These are phyloP conservation scores for Polygonum maritimum DNA, from an alignment of 148 eudicot species.

Conservation along the genomic window DNA sequence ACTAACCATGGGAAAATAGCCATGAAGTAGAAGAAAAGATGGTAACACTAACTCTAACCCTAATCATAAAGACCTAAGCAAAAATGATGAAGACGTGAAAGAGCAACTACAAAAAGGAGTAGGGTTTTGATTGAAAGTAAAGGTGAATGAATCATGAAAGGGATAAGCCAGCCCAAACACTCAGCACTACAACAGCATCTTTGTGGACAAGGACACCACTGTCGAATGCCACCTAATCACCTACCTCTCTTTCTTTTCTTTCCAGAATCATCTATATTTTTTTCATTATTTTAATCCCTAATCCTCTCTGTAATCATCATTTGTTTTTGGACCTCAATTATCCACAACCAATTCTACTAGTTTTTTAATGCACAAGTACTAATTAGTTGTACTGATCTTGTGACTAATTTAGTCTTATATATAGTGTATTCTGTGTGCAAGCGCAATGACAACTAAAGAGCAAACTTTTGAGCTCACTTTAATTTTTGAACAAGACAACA, in stretches of 20 bases:
- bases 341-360: not conserved
- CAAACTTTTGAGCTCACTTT: not conserved
- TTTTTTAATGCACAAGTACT: not conserved
- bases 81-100: constrained; percentile 4
- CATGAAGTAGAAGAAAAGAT: not conserved
- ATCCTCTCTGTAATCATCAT: not conserved
- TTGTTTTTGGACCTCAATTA: not conserved
- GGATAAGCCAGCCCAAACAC: not conserved
- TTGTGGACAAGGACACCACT: constrained; percentile 4
- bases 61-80: not conserved
- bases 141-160: not conserved
- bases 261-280: not conserved
- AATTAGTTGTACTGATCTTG: not conserved
- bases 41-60: not conserved
- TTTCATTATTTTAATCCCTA: not conserved
- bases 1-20: not conserved
- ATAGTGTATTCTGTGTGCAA: not conserved
- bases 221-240: not conserved
- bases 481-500: not conserved
- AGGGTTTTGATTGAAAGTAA: not conserved
- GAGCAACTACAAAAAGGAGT: not conserved
- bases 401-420: not conserved
- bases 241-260: not conserved
- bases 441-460: not conserved
- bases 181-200: not conserved